Conservation (phyloP, 371 early-diverging fungal genomes). For the Dichotomocladium elegans region DNA sequence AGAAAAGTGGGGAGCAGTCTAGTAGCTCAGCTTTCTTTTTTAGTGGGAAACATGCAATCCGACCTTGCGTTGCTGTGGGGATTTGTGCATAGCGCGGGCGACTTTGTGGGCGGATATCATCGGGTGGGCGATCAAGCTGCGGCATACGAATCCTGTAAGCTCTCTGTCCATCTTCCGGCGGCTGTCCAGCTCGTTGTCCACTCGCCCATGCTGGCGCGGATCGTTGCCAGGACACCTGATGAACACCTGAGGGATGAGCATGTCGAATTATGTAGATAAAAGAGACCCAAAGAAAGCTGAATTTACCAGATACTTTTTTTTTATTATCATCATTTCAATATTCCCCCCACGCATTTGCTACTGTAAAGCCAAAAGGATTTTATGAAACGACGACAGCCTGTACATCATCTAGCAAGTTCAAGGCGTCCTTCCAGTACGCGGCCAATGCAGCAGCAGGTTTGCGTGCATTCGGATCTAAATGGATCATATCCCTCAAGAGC, state of each 20-base stretch:
- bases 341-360: no score
- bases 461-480: no score
- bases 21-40: not conserved
- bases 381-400: no score
- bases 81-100: slow-evolving; percentile 30
- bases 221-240: slow-evolving; percentile 11
- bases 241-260: slow-evolving; percentile 6
- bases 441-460: no score
- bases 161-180: slow-evolving; percentile 26
- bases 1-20: no score
- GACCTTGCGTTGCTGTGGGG: slow-evolving; percentile 40
- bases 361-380: no score
- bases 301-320: not conserved
- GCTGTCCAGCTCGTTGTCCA: slow-evolving; percentile 19
- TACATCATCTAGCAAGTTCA: no score
- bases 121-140: slow-evolving; percentile 20
- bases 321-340: no score
- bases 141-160: slow-evolving; percentile 27
- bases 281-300: not conserved
- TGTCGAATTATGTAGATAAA: slow-evolving; percentile 8
- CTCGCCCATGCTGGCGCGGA: slow-evolving; percentile 9
- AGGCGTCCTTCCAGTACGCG: no score
- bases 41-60: slow-evolving; percentile 12
- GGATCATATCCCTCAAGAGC: no score
- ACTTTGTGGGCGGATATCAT: slow-evolving; percentile 20